phyloP scores from a whole-genome alignment of 495 filamentous ascomycete species.

The Penicillium arizonense region DNA sequence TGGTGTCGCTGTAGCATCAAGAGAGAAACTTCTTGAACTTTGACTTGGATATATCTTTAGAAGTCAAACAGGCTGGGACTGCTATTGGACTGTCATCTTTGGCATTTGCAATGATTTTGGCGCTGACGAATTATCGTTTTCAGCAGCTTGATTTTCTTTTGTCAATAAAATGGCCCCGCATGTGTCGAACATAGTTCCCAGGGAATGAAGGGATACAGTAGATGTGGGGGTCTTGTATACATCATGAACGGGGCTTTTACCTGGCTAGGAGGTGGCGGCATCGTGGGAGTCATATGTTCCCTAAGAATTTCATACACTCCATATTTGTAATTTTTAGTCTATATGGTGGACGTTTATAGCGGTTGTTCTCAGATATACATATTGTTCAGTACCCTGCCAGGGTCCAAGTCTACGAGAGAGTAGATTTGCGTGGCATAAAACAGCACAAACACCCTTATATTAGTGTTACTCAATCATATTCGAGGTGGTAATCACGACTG shows the following conservation, averaged over 20 bases:
- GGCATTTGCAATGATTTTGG: not conserved
- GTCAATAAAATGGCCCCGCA: not conserved
- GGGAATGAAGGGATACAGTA: slow-evolving; percentile 6
- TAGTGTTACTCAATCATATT: not conserved
- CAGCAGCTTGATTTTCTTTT: not conserved
- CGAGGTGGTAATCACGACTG: not conserved
- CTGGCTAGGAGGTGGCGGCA: not conserved
- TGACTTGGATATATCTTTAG: not conserved
- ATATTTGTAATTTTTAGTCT: no score
- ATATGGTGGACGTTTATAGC: no score
- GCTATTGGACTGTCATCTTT: not conserved
- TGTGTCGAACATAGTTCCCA: not conserved
- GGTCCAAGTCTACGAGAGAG: not conserved
- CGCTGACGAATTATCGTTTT: not conserved
- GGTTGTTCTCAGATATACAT: not conserved
- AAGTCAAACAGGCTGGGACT: not conserved
- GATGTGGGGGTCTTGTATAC: not conserved
- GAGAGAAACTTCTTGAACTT: slow-evolving; percentile 1
- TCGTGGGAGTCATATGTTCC: not conserved
- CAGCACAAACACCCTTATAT: no score
- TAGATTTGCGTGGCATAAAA: not conserved
- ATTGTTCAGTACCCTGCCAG: not conserved
- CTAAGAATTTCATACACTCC: not conserved
- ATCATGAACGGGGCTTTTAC: not conserved
- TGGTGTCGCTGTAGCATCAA: slow-evolving; percentile 6